Evolutionary conservation across 441 rosid species (phyloP), one percentile per base, ranked within the genome.

Genomic region (Corymbia citriodora): DNA sequence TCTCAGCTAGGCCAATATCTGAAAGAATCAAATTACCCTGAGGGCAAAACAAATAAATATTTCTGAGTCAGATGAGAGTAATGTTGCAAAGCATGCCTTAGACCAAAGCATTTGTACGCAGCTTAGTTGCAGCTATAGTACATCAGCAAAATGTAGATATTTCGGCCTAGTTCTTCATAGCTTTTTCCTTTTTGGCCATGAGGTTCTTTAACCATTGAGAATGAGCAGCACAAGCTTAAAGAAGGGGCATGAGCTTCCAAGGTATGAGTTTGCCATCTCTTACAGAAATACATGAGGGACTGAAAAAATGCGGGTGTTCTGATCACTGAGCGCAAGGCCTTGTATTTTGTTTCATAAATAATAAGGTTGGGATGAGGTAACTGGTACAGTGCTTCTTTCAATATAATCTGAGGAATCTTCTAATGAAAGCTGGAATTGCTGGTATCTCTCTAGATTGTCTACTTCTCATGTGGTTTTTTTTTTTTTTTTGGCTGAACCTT

Each of bases 1-100:
- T 98, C 96, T 97, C 99, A 29, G 98, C 93, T 91, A 97, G 96
- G 93, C 99, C 99, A 90, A 97, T 96, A 92, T 96, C 99, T 55
- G 98, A 95, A 92, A 95, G 81, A 79, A 90, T 93, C 94, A 98
- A 91, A 92, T 97, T 93, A 90, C 99, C 98, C 99, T 96, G 97
- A 92, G 94, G 63, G 90, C 88, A 91, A 79, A 88, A 87, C 79
- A 89, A 31, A 31, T 36, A 10, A 65, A n/a, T n/a, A 65, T 18
- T 18, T 10, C 27, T 36, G 81, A 18, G 10, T 33, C 81, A 33
- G 81, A 70, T 70, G 15, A 70, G 48, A 72, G 19, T 36, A 36
- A 36, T 72, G 83, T 72, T 72, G 49, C 5, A 2, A 72, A 72
- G 40, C 83, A 72, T 36, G 49, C 49, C 83, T 36, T 10, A 72